phyloP scores from a whole-genome alignment of 768 basidiomycete species.

The Neoboletus brunneissimus region DNA sequence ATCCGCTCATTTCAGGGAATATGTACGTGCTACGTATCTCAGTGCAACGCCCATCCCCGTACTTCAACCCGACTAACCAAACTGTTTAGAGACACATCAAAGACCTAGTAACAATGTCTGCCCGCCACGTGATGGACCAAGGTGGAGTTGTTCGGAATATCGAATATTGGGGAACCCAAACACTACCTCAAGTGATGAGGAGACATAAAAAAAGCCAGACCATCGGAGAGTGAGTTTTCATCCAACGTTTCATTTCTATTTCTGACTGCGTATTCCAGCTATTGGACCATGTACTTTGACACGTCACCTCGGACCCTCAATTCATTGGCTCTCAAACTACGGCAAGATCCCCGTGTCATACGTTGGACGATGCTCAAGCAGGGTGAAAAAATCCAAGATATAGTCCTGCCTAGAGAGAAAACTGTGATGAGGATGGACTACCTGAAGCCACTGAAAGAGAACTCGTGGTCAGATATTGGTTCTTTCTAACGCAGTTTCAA shows the following conservation, averaged over 20 bases:
- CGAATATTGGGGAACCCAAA: slow-evolving; percentile 68
- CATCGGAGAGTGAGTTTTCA: slow-evolving; percentile 69
- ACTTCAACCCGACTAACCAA: background rate
- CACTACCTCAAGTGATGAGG: slow-evolving; percentile 73
- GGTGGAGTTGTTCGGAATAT: slow-evolving; percentile 84
- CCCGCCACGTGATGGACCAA: slow-evolving; percentile 64
- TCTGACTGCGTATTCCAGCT: slow-evolving; percentile 45
- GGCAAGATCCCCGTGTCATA: slow-evolving; percentile 78
- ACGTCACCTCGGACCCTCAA: slow-evolving; percentile 69
- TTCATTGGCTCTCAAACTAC: slow-evolving; percentile 63
- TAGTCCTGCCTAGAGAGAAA: slow-evolving; percentile 52
- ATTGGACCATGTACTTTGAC: slow-evolving; percentile 92
- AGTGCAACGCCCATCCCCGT: background rate
- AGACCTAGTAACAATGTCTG: slow-evolving; percentile 67
- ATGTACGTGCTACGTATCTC: slow-evolving; percentile 44
- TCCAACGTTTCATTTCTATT: background rate
- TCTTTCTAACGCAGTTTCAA: slow-evolving; percentile 8
- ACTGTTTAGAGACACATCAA: slow-evolving; percentile 63
- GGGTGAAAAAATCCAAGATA: slow-evolving; percentile 69
- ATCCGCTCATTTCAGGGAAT: slow-evolving; percentile 69
- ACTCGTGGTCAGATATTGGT: slow-evolving; percentile 28
- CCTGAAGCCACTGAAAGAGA: slow-evolving; percentile 17
- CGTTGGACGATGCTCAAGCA: slow-evolving; percentile 80
- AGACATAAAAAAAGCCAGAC: slow-evolving; percentile 53
- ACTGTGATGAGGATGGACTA: slow-evolving; percentile 34